Evolutionary conservation across 2,329 filamentous ascomycete genomes (phyloP), one percentile per base, ranked within the genome.

Genomic region (Sordariomycetes sp.): DNA sequence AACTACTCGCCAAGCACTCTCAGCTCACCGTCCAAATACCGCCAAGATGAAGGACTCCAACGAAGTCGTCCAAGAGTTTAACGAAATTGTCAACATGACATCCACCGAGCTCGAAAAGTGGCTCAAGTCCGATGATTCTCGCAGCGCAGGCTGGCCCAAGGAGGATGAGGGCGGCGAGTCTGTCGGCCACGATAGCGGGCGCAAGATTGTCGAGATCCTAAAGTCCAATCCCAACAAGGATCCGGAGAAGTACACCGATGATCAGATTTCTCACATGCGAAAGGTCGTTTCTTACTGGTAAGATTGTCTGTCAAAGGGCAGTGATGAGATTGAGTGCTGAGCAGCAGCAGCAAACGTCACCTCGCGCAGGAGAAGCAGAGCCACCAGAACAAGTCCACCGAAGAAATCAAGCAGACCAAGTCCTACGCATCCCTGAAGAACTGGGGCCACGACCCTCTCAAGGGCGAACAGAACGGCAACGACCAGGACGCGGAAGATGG

Each of bases 41-140:
- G n/a, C n/a, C n/a, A n/a, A n/a, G n/a, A 38, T 38, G 36, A 53
- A 54, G 39, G 42, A 43, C 39, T 36, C 42, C 27, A 45, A 51
- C 3, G 47, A 54, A 21, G 51, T 57, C 25, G 49, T 56, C 41
- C 66, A 68, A 32, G 75, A 82, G 48, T 82, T 80, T 62, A 79
- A 81, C 40, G 64, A 72, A 25, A 54, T 79, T 30, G 74, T 82
- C 51, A 82, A 82, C 52, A 81, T 82, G 76, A 68, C 63, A 9
- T 60, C 74, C 2, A 51, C 62, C 2, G 75, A 81, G 41, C 64
- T 82, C 12, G 64, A 75, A 44, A 59, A 66, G 17, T 82, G 77
- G 78, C 65, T 82, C 17, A 64, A 71, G 40, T 63, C 66, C 6
- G 64, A 70, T n/a, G 64, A 74, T 21, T 80, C 74, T 8, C 61